Conservation (phyloP, 768 basidiomycete genomes). For the Hygrocybe coccinea region DNA sequence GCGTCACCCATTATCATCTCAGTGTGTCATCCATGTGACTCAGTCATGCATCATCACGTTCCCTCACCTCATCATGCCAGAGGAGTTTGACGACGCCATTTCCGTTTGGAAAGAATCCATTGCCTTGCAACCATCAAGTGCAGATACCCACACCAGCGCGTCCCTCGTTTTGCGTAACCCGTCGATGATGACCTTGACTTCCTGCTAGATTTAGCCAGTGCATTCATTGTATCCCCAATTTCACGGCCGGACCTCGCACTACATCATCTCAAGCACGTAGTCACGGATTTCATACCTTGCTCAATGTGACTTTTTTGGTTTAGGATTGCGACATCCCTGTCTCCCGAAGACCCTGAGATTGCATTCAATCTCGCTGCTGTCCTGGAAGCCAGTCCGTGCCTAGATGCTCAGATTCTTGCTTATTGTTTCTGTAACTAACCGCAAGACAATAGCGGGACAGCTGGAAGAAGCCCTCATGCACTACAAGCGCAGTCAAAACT, state of each 20-base stretch:
- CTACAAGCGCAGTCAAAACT: slow-evolving; percentile 74
- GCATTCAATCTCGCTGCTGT: slow-evolving; percentile 89
- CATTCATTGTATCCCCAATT: slow-evolving; percentile 77
- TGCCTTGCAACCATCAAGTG: slow-evolving; percentile 70
- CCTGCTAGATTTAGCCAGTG: slow-evolving; percentile 77
- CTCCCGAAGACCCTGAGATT: slow-evolving; percentile 87
- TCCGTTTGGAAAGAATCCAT: slow-evolving; percentile 84
- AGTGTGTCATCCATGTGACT: slow-evolving; percentile 46
- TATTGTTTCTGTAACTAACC: slow-evolving; percentile 25
- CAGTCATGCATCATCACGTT: slow-evolving; percentile 3
- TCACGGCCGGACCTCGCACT: slow-evolving; percentile 82
- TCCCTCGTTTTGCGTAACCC: slow-evolving; percentile 12
- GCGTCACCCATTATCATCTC: slow-evolving; percentile 85
- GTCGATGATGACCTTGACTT: not conserved
- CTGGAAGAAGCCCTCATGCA: slow-evolving; percentile 77
- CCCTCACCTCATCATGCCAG: slow-evolving; percentile 33
- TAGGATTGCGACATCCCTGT: slow-evolving; percentile 77
- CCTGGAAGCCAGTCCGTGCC: slow-evolving; percentile 74
- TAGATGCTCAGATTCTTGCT: slow-evolving; percentile 14
- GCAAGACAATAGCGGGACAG: slow-evolving; percentile 53
- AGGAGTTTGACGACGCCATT: slow-evolving; percentile 86
- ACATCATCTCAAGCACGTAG: slow-evolving; percentile 70
- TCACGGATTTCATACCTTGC: slow-evolving; percentile 8
- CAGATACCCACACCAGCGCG: slow-evolving; percentile 85
- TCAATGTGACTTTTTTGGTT: slow-evolving; percentile 29